phyloP scores from a whole-genome alignment of 305 asterid species.

The Fraxinus latifolia region DNA sequence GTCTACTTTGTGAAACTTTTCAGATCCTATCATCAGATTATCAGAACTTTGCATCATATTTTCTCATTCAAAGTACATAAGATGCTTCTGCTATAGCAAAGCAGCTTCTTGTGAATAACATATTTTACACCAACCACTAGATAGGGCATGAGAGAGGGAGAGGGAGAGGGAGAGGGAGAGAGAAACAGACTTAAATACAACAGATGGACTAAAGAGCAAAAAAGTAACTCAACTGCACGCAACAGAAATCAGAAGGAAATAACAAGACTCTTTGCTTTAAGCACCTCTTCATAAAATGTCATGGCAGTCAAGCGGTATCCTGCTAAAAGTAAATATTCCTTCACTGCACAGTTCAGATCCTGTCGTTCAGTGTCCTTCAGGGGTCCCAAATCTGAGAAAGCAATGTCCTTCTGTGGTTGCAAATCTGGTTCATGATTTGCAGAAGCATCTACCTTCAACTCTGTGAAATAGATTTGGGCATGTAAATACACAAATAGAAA shows the following conservation, averaged over 20 bases:
- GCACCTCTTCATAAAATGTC: constrained; percentile 99
- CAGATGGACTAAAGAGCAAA: neutral
- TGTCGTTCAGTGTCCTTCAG: constrained; percentile 81
- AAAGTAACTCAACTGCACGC: neutral
- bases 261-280: constrained; percentile 19
- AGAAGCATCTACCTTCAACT: constrained; percentile 35
- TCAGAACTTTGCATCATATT: neutral
- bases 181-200: neutral
- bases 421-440: constrained; percentile 42
- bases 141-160: neutral
- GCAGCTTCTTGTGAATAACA: neutral
- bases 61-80: neutral
- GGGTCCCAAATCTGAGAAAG: constrained; percentile 84
- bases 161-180: neutral
- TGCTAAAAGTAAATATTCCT: constrained; percentile 85
- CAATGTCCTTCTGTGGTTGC: constrained; percentile 45
- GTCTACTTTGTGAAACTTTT: neutral
- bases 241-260: constrained; percentile 22
- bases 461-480: constrained; percentile 44
- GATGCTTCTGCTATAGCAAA: constrained; percentile 2
- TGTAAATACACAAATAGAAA: constrained; percentile 25
- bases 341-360: constrained; percentile 93
- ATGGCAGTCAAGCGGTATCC: constrained; percentile 98
- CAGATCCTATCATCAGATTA: neutral
- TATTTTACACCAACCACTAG: neutral